A percentile compares a stretch with the other conserved stretches of the same genome.
These are phyloP conservation scores for Annulohypoxylon moriforme DNA, from an alignment of 495 filamentous ascomycete species.

Conservation along the genomic window DNA sequence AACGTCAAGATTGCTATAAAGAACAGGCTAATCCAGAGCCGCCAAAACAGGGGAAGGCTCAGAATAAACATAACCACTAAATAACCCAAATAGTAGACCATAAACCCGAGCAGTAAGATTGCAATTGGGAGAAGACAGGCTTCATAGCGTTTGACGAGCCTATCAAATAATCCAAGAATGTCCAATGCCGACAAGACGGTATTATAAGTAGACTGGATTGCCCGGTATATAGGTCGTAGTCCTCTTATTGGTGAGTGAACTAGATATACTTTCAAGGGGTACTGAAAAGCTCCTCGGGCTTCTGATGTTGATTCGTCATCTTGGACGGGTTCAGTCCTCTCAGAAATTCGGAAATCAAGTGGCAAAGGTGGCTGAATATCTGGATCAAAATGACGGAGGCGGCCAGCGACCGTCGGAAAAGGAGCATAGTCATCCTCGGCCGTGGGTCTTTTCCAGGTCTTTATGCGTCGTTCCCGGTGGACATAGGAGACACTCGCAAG, in stretches of 20 bases:
- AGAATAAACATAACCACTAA: background rate
- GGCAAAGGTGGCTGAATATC: background rate
- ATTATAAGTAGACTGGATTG: background rate
- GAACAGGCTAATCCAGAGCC: background rate
- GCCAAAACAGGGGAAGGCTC: background rate
- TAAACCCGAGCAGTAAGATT: background rate
- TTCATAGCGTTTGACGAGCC: background rate
- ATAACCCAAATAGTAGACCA: background rate
- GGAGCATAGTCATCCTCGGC: background rate
- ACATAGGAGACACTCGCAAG: background rate
- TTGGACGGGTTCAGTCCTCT: background rate
- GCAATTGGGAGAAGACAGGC: background rate
- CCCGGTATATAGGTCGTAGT: background rate
- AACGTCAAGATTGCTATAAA: background rate
- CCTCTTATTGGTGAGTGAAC: background rate
- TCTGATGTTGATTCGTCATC: background rate
- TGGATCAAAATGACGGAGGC: background rate
- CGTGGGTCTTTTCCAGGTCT: background rate
- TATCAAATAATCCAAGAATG: background rate
- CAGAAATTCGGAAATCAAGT: conserved; percentile 2
- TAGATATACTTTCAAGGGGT: background rate
- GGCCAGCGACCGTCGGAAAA: background rate
- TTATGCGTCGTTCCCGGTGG: background rate
- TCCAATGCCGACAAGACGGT: background rate
- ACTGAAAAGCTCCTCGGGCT: background rate